Evolutionary conservation across 1,139 yeast species (phyloP), one percentile per base, ranked within the genome.

Genomic region (Scheffersomyces cryptocercus): DNA sequence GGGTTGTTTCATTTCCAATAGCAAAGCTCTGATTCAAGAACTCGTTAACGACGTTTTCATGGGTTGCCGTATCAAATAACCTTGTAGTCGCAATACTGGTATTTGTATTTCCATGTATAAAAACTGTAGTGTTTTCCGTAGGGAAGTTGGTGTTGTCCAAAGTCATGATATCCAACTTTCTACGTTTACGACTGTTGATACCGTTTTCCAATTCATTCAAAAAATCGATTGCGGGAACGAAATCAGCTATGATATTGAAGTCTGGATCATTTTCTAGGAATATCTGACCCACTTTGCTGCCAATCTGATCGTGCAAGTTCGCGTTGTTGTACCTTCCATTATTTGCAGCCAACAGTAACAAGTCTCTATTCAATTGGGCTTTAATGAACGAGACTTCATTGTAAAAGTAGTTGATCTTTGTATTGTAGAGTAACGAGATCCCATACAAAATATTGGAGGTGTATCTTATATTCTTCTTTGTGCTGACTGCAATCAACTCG

Each of bases 391-490:
- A 52, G 7, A 66, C 43, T 42, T 76, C 81, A 47, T 62, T 61
- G 39, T 61, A 64, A 44, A 80, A 67, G 50, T 70, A 76, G 4
- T 71, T 71, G 0, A 77, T 69, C 54, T 82, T 79, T 36, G 77
- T 75, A 45, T 68, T 75, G 57, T 79, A 82, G 29, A 80, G 70
- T 34, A 83, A 55, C 0, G 85, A 68, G 2, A 82, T 70, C 0
- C 90, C 90, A 51, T 77, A 75, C 47, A 84, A 59, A 20, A 84
- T 59, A 43, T 66, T 76, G 0, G 87, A 79, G 0, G 76, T 65
- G 26, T 73, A 64, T 30, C 84, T 59, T 26, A 82, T 66, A 2
- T 75, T 66, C 16, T 66, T 52, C 0, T 66, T 59, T 1, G 56
- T 45, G 3, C 56, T 49, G 1, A 67, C 58, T 3, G 54, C 44